These are phyloP conservation scores for Lolium rigidum DNA, from an alignment of 176 grass and related monocot species.

Conservation along the genomic window DNA sequence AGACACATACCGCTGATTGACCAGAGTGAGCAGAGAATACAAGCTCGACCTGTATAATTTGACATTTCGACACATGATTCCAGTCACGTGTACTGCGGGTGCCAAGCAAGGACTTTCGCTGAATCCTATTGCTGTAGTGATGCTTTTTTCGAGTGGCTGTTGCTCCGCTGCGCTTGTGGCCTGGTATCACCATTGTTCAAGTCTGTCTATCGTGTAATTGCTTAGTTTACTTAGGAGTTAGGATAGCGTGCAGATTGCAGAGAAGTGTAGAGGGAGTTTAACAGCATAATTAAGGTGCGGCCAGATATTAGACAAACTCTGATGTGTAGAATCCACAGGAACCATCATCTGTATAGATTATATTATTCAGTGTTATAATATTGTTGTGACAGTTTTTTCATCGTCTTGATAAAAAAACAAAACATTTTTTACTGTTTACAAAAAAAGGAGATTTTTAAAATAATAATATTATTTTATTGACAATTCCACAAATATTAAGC, in stretches of 20 bases:
- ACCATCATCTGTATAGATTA: conserved; percentile 61
- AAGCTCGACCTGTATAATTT: conserved; percentile 24
- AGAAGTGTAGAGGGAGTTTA: conserved; percentile 34
- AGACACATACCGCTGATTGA: conserved; percentile 49
- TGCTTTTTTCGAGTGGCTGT: no score
- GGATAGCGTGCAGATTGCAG: conserved; percentile 38
- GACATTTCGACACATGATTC: conserved; percentile 24
- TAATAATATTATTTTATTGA: no score
- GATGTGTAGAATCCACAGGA: conserved; percentile 61
- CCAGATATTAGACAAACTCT: conserved; percentile 28
- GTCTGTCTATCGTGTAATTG: no score
- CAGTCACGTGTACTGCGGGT: not conserved
- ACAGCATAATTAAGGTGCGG: conserved; percentile 44
- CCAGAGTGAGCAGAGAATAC: conserved; percentile 7
- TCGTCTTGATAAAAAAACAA: no score
- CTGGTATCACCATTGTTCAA: no score
- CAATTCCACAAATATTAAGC: no score
- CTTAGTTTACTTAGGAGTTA: not conserved
- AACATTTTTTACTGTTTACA: no score
- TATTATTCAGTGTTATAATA: conserved; percentile 45
- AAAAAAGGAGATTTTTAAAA: no score
- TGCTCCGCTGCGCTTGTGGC: no score
- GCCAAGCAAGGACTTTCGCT: not conserved
- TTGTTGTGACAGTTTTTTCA: no score
- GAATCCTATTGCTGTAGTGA: no score